Percentiles rank a stretch among this genome's conserved stretches.
phyloP scores from a whole-genome alignment of 2,329 filamentous ascomycete genomes.

The Diaporthe destruens region DNA sequence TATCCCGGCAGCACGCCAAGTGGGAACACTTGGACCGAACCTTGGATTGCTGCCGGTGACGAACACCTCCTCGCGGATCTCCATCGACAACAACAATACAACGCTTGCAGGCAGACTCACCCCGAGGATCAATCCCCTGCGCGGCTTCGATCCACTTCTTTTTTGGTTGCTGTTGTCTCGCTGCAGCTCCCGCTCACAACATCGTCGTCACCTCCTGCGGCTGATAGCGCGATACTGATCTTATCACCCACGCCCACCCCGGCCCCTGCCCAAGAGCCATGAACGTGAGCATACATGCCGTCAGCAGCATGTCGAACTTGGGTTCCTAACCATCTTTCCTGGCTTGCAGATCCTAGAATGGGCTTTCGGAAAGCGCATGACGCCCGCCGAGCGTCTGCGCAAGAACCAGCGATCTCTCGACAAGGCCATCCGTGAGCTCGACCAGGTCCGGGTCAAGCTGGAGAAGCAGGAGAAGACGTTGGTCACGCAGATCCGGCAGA shows the following conservation, averaged over 20 bases:
- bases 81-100: conserved; percentile 16
- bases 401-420: conserved; percentile 97
- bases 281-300: conserved; percentile 61
- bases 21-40: conserved; percentile 30
- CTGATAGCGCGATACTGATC: conserved; percentile 32
- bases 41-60: conserved; percentile 22
- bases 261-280: conserved; percentile 53
- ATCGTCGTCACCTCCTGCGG: background rate
- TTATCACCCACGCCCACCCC: conserved; percentile 32
- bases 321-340: conserved; percentile 44
- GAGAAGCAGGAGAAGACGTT: conserved; percentile 99
- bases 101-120: background rate
- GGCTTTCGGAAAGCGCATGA: conserved; percentile 99
- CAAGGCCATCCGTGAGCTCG: conserved; percentile 96
- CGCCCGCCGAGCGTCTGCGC: conserved; percentile 89
- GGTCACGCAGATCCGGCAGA: conserved; percentile 96
- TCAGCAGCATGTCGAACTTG: background rate
- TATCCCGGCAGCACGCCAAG: conserved; percentile 32
- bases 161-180: background rate
- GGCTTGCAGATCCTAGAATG: conserved; percentile 89
- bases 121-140: background rate
- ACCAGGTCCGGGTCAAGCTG: conserved; percentile 93
- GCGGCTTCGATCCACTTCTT: background rate
- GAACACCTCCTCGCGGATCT: conserved; percentile 10
- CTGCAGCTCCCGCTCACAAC: background rate